Evolutionary conservation across 352 stramenopile genomes (phyloP), one percentile per base, ranked within the genome.

Genomic region (Discostella stelligera): DNA sequence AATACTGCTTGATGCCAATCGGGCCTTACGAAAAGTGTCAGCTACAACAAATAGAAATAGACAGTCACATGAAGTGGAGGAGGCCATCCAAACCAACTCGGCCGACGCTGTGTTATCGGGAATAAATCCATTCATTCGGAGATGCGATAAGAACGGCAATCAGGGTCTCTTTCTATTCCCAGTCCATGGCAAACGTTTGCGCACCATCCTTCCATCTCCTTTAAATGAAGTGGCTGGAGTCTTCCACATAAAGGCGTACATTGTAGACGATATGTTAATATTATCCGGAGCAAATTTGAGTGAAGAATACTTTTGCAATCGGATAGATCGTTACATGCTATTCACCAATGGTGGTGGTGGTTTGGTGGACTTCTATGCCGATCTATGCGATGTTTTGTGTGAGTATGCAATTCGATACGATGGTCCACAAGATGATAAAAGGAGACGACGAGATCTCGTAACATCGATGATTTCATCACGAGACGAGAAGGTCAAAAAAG

Each of bases 221-320:
- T 66, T 90, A 0, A 76, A 90, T 71, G 85, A 92, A 80, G 77
- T 90, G n/a, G 74, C 74, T 25, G 88, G 88, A 14, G 88, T 94
- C 1, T 92, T 92, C 80, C 88, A 94, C 59, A 84, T 92, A n/a
- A 93, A 93, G 68, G 74, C 79, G 3, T 93, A 91, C 65, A 86
- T 91, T 52, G 54, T 92, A 18, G 88, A 93, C 62, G 86, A 93
- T 80, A 56, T 75, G 50, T 41, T 91, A 18, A 79, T 93, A 39
- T 71, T 91, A 46, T 89, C 77, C 11, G 86, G 86, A 37, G 88
- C 88, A 4, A 93, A 93, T 70, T 68, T 93, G 11, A 86, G 70
- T 32, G 71, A 90, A 69, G 85, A 91, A 79, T 93, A 93, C 64
- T 93, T 93, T 80, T 58, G 50, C 3, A 86, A 92, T 77, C 78